Evolutionary conservation across 257 asterid genomes (phyloP).

Genomic region (Echium plantagineum): DNA sequence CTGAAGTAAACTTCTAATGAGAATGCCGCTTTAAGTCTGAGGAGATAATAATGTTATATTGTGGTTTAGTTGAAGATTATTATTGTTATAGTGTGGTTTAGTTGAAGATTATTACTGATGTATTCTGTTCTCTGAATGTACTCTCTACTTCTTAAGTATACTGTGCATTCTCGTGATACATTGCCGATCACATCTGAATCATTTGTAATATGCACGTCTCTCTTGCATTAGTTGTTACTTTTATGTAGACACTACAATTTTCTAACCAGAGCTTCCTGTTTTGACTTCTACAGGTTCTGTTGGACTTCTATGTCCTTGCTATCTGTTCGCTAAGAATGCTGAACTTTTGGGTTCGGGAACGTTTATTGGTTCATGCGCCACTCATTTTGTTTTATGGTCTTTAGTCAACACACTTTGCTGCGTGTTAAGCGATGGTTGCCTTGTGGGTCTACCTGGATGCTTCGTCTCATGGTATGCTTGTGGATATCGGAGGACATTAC

Average conservation of each 20-base stretch:
- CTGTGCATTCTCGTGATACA: too few relatives aligned
- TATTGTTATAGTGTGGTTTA: too few relatives aligned
- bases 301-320: constrained; percentile 84
- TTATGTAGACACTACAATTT: background rate
- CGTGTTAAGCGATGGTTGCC: constrained; percentile 56
- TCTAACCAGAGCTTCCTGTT: constrained; percentile 8
- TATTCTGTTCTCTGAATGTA: too few relatives aligned
- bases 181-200: too few relatives aligned
- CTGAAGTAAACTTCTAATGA: too few relatives aligned
- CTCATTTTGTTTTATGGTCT: constrained; percentile 67
- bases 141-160: too few relatives aligned
- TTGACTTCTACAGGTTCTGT: constrained; percentile 44
- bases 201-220: too few relatives aligned
- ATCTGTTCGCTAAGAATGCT: constrained; percentile 71
- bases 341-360: constrained; percentile 44
- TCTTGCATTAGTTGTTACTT: too few relatives aligned
- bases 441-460: constrained; percentile 89
- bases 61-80: too few relatives aligned
- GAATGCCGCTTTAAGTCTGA: too few relatives aligned
- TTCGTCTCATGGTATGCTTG: constrained; percentile 83
- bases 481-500: constrained; percentile 61
- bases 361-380: constrained; percentile 53
- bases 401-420: constrained; percentile 68
- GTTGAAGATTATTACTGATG: too few relatives aligned
- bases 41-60: too few relatives aligned